A percentile compares a stretch with the other conserved stretches of the same genome.
Conservation (phyloP, 345 rosid genomes). For the Salix purpurea region DNA sequence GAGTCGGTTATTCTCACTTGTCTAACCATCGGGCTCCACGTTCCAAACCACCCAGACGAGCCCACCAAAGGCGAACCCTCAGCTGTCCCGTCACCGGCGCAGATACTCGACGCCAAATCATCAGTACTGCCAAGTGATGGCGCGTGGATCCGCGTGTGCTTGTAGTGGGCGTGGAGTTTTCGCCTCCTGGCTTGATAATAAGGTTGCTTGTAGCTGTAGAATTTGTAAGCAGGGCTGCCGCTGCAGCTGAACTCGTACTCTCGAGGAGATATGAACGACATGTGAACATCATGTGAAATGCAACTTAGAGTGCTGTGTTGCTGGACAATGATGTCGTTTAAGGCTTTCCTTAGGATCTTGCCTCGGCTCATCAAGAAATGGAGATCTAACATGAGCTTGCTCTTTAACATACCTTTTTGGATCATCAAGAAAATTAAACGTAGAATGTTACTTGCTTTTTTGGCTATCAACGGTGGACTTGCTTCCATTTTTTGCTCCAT, state of each 20-base stretch:
- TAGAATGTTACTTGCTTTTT: constrained; percentile 14
- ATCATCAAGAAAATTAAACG: constrained; percentile 24
- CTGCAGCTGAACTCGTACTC: constrained; percentile 48
- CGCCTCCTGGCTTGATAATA: not conserved
- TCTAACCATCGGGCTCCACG: constrained; percentile 20
- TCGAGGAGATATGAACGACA: constrained; percentile 19
- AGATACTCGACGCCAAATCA: constrained; percentile 8
- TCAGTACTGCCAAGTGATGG: not conserved
- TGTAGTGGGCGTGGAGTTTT: not conserved
- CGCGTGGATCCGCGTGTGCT: not conserved
- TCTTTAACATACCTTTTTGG: constrained; percentile 28
- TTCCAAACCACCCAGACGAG: not conserved
- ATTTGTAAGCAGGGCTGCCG: constrained; percentile 17
- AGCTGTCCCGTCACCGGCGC: not conserved
- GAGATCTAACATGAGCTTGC: constrained; percentile 21
- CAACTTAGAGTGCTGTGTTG: constrained; percentile 17
- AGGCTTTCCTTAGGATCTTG: constrained; percentile 29
- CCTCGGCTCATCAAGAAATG: constrained; percentile 24
- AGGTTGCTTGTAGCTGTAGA: not conserved
- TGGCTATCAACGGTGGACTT: constrained; percentile 13
- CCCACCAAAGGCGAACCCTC: constrained; percentile 24
- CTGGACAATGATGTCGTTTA: constrained; percentile 22
- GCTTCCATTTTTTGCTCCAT: not conserved
- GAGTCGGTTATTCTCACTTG: constrained; percentile 39
- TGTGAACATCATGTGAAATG: constrained; percentile 17